Conservation (phyloP, 106 monocot genomes). For the Acorus calamus region DNA sequence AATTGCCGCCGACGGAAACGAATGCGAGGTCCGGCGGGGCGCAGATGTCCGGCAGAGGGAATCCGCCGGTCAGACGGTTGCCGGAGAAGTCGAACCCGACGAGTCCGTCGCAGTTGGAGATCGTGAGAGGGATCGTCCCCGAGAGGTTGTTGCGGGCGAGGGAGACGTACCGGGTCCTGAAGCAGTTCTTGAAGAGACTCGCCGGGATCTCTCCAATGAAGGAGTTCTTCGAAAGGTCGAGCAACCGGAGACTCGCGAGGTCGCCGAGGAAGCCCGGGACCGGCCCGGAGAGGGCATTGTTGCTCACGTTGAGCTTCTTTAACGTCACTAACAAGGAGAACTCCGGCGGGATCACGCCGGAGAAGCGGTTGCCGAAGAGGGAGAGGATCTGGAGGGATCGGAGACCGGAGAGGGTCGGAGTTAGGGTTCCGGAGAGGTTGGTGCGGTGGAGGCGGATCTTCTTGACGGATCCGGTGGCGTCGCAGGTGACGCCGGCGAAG, state of each 20-base stretch:
- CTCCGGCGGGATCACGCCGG: constrained; percentile 48
- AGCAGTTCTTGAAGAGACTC: constrained; percentile 50
- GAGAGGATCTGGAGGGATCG: constrained; percentile 53
- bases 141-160: constrained; percentile 61
- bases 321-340: constrained; percentile 31
- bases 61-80: constrained; percentile 65
- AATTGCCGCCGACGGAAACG: constrained; percentile 60
- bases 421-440: constrained; percentile 42
- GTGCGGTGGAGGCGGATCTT: constrained; percentile 56
- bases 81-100: constrained; percentile 77
- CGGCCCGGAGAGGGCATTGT: constrained; percentile 54
- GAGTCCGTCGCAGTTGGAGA: constrained; percentile 48
- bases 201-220: constrained; percentile 68
- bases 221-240: constrained; percentile 75
- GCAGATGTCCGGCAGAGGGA: constrained; percentile 57
- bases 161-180: constrained; percentile 62
- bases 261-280: constrained; percentile 62
- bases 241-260: constrained; percentile 57
- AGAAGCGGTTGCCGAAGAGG: constrained; percentile 52
- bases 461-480: constrained; percentile 40
- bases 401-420: constrained; percentile 44
- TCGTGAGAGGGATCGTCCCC: constrained; percentile 36
- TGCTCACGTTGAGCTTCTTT: constrained; percentile 77
- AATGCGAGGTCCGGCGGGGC: constrained; percentile 36
- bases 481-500: constrained; percentile 73